phyloP scores from a whole-genome alignment of 163 green algal genomes.

The Chlamydomonas reinhardtii region DNA sequence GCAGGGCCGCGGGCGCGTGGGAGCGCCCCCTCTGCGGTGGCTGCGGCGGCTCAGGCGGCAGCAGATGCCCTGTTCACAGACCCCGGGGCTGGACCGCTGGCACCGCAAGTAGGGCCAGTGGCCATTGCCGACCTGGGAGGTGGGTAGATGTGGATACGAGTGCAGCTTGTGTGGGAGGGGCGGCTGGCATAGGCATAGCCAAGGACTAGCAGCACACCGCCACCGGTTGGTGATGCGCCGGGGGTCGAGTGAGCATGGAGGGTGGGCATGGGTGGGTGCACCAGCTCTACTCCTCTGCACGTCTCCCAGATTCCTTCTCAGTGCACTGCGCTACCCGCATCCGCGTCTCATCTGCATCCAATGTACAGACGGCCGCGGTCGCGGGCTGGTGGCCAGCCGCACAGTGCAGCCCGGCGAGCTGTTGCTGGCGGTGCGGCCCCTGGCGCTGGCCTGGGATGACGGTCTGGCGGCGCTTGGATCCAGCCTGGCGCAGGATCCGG shows the following conservation, averaged over 20 bases:
- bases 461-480: too few relatives aligned
- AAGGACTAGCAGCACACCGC: too few relatives aligned
- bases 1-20: too few relatives aligned
- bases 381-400: conserved; percentile 16
- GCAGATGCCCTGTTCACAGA: conserved; percentile 32
- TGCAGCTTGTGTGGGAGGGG: neutral
- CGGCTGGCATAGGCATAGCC: neutral
- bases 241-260: too few relatives aligned
- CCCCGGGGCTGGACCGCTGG: neutral
- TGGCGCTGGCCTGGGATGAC: conserved; percentile 43
- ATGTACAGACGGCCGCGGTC: neutral
- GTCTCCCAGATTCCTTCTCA: too few relatives aligned
- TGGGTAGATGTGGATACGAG: neutral
- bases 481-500: neutral
- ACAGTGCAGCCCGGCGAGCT: conserved; percentile 31
- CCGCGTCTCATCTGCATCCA: too few relatives aligned
- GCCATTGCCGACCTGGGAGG: conserved; percentile 4
- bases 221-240: too few relatives aligned
- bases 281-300: too few relatives aligned
- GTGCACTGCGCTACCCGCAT: too few relatives aligned
- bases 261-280: too few relatives aligned
- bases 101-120: conserved; percentile 19
- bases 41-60: neutral
- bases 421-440: conserved; percentile 26
- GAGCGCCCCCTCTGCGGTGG: neutral